These are phyloP conservation scores for Phytopythium boreale DNA, from an alignment of 352 stramenopile species.

Conservation along the genomic window DNA sequence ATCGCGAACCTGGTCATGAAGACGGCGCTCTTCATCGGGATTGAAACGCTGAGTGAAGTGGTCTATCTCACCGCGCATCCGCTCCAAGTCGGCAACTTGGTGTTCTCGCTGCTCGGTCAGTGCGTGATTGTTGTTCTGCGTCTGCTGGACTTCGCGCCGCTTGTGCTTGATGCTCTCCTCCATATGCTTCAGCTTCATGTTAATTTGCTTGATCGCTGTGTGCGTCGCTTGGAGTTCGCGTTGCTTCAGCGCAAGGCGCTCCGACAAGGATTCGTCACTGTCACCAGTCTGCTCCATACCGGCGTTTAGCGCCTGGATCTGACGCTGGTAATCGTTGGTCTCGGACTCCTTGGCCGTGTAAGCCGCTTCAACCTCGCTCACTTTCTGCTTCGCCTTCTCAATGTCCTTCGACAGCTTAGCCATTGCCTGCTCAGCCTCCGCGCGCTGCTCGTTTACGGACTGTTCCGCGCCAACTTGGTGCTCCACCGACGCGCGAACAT, in stretches of 20 bases:
- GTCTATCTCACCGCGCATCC: constrained; percentile 49
- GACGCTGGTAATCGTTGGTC: constrained; percentile 68
- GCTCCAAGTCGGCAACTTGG: constrained; percentile 65
- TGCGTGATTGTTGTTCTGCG: constrained; percentile 70
- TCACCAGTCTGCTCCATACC: constrained; percentile 77
- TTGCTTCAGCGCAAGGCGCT: constrained; percentile 75
- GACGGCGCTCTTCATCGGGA: constrained; percentile 60
- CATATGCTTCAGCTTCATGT: constrained; percentile 93
- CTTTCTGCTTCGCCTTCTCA: constrained; percentile 59
- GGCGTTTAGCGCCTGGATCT: constrained; percentile 87
- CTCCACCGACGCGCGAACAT: constrained; percentile 70
- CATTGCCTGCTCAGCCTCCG: constrained; percentile 78
- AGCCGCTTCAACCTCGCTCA: constrained; percentile 44
- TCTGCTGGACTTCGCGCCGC: constrained; percentile 63
- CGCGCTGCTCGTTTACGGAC: constrained; percentile 61
- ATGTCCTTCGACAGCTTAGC: constrained; percentile 84
- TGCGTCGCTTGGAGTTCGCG: constrained; percentile 76
- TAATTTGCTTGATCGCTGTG: constrained; percentile 87
- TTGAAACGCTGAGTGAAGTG: constrained; percentile 74
- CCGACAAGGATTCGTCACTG: constrained; percentile 72
- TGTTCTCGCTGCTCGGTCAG: constrained; percentile 64
- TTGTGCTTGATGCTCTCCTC: constrained; percentile 83
- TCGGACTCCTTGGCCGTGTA: constrained; percentile 58
- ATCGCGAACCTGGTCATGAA: constrained; percentile 56
- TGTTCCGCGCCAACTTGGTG: constrained; percentile 59